Percentiles rank a stretch among this genome's conserved stretches.
Evolutionary conservation across 306 rosid species (phyloP).

Genomic region (Malus fusca): DNA sequence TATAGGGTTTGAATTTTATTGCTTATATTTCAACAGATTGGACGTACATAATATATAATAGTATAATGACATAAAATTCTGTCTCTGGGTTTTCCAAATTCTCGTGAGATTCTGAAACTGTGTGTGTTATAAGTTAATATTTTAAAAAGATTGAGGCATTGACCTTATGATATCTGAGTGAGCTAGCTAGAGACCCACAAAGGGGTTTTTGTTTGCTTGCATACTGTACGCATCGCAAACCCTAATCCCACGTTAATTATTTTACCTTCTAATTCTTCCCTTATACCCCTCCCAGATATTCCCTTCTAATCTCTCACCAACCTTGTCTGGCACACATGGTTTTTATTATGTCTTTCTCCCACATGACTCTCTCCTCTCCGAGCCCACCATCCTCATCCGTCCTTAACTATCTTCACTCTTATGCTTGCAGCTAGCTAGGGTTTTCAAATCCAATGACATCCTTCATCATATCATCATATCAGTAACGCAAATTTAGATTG

Average conservation of each 20-base stretch:
- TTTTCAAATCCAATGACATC: slow-evolving; percentile 44
- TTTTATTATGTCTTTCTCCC: slow-evolving; percentile 30
- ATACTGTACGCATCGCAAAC: slow-evolving; percentile 24
- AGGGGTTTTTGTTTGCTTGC: slow-evolving; percentile 43
- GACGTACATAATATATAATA: background rate
- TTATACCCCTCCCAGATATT: slow-evolving; percentile 34
- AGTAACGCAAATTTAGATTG: no score
- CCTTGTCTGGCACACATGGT: slow-evolving; percentile 30
- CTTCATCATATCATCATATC: background rate
- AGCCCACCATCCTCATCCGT: slow-evolving; percentile 7
- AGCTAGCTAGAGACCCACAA: slow-evolving; percentile 29
- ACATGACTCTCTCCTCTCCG: slow-evolving; percentile 6
- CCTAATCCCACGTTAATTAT: slow-evolving; percentile 28
- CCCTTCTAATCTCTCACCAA: slow-evolving; percentile 38
- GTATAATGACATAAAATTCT: background rate
- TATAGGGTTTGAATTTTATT: background rate
- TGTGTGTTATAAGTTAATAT: background rate
- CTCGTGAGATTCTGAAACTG: slow-evolving; percentile 20
- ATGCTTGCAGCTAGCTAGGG: background rate
- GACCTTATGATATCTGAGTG: slow-evolving; percentile 19
- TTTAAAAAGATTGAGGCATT: slow-evolving; percentile 8
- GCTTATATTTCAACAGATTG: slow-evolving; percentile 26
- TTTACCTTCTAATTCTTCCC: slow-evolving; percentile 24
- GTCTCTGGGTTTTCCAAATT: slow-evolving; percentile 18
- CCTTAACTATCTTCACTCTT: slow-evolving; percentile 20